Evolutionary conservation across 495 filamentous ascomycete genomes (phyloP), one percentile per base, ranked within the genome.

Genomic region (Lophiotrema nucula): DNA sequence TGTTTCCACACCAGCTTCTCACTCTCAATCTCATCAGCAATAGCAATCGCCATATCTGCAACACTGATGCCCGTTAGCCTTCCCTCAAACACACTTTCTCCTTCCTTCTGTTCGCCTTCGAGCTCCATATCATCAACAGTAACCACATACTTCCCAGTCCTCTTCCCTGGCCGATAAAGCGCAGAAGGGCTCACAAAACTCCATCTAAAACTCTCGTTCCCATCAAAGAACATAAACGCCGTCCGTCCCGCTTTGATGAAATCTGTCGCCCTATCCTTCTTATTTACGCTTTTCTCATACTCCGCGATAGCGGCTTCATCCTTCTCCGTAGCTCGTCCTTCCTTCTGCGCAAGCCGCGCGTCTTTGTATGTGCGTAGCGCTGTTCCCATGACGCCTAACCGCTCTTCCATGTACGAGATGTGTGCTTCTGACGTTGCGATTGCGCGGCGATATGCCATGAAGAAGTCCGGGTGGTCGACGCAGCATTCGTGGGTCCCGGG

Each of bases 11-110:
- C 66, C 59, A 62, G 52, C 47, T 53, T 63, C 63, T 58, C 41
- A 41, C 33, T 47, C 51, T 70, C 68, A 12, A 58, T 51, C 53
- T 70, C 68, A 61, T 70, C 68, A 33, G 58, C 65, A 43, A 70
- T 70, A 23, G 68, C 65, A 45, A 68, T 58, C 19, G 63, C 66
- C 45, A 70, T 53, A 51, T 68, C 68, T 31, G 58, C 62, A 22
- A 56, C 65, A 45, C 53, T 64, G 26, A 68, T 63, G 6, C 66
- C 66, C 16, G 60, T 56, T 38, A 70, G 39, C 41, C 68, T 49
- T 2, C 59, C 67, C 24, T 70, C 67, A 37, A 60, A 66, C 15
- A 50, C 33, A 54, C 54, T 66, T 44, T 53, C 41, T 1, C 24
- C 33, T 24, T 65, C 53, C 37, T 54, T 47, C 55, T 57, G 37